Conservation (phyloP, 106 monocot species). For the Gastrodia elata region DNA sequence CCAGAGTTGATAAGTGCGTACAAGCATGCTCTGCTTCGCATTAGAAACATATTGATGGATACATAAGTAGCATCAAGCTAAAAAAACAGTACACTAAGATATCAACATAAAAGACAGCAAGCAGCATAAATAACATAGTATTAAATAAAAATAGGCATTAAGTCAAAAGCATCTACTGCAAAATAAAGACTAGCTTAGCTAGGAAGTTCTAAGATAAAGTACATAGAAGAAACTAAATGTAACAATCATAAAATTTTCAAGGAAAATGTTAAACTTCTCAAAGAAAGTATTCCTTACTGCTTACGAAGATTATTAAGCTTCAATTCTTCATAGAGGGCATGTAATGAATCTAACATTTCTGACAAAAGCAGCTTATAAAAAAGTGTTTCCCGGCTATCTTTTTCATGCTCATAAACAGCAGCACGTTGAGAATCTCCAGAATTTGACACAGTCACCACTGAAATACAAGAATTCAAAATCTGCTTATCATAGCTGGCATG, state of each 20-base stretch:
- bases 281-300: slow-evolving; percentile 31
- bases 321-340: slow-evolving; percentile 85
- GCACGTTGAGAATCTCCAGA: slow-evolving; percentile 5
- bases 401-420: slow-evolving; percentile 15
- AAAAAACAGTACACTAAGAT: too few relatives aligned
- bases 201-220: background rate
- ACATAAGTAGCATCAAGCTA: too few relatives aligned
- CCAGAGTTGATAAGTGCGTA: too few relatives aligned
- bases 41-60: too few relatives aligned
- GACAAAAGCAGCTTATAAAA: slow-evolving; percentile 47
- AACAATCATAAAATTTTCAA: background rate
- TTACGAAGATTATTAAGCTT: slow-evolving; percentile 85
- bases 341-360: slow-evolving; percentile 70
- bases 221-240: background rate
- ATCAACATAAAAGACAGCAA: background rate
- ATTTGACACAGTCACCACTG: slow-evolving; percentile 4
- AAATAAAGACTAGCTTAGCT: background rate
- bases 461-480: slow-evolving; percentile 18
- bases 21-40: too few relatives aligned
- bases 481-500: slow-evolving; percentile 41
- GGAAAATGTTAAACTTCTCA: background rate
- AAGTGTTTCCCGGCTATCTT: slow-evolving; percentile 19
- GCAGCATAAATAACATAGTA: background rate
- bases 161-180: background rate
- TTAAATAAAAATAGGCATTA: background rate